Evolutionary conservation across 2,329 filamentous ascomycete species (phyloP), one percentile per base, ranked within the genome.

Genomic region (Beauveria varroae): DNA sequence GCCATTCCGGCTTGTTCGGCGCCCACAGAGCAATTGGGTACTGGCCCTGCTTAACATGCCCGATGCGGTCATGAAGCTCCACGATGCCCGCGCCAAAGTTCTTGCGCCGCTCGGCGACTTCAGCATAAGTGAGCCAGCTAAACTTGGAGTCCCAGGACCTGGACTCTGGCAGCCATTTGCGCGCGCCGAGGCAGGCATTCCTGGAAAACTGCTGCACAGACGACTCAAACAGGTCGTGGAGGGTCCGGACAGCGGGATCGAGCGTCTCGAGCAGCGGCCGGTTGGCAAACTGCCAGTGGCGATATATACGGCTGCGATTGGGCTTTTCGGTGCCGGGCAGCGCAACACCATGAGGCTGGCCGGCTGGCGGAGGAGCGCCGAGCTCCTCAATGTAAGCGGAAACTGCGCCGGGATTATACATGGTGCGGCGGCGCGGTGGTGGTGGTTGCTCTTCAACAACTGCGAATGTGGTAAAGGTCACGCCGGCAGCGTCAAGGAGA

Each of bases 1-100:
- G 90, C 91, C 91, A 96, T 75, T 96, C 90, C 0, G 91, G 87
- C 63, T 91, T 82, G 75, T 96, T 96, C 74, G 91, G 89, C 69
- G 89, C 90, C 91, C 91, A 96, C 55, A 96, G 75, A 24, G 91
- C 91, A 65, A 96, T 80, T 58, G 88, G 90, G 71, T 89, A 88
- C 70, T 88, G 87, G 53, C 81, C 76, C 5, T 54, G 24, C n/a
- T 80, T 83, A n/a, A 0, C 9, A 14, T 92, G 78, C 37, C 89
- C 89, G 61, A 83, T 77, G 66, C 85, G 80, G 70, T 86, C 81
- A 73, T 93, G 89, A 65, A 96, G 74, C 73, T 92, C 86, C 24
- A 91, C 85, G 51, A 96, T 74, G 60, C 91, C 92, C 30, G 86
- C 87, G 64, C 91, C 92, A 66, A 96, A 83, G 71, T 92, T 89